These are phyloP conservation scores for Salvia splendens DNA, from an alignment of 257 asterid species.

Conservation along the genomic window DNA sequence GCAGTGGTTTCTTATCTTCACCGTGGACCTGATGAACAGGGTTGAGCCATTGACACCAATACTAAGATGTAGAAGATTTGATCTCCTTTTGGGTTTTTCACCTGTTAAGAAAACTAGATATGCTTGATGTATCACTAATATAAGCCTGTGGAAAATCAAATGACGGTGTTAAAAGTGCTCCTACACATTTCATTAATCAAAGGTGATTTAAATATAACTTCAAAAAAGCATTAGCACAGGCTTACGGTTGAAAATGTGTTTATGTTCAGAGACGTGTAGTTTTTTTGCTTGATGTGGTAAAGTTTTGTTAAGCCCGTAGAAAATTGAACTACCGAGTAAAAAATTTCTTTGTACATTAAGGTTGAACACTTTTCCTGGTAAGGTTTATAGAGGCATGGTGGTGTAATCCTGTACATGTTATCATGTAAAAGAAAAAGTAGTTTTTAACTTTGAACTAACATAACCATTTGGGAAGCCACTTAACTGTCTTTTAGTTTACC, in stretches of 20 bases:
- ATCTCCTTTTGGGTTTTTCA: slow-evolving; percentile 21
- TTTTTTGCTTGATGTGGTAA: slow-evolving; percentile 6
- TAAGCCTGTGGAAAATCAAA: slow-evolving; percentile 12
- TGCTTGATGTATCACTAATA: slow-evolving; percentile 1
- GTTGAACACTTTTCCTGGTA: slow-evolving; percentile 15
- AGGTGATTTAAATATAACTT: not conserved
- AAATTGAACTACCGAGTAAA: not conserved
- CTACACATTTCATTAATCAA: slow-evolving; percentile 7
- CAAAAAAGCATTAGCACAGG: not conserved
- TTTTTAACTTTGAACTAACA: not conserved
- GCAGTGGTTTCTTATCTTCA: not conserved
- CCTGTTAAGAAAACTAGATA: not conserved
- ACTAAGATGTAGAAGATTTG: not conserved
- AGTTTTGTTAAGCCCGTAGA: not conserved
- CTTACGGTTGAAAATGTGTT: not conserved
- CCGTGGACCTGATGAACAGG: not conserved
- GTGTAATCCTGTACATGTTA: slow-evolving; percentile 7
- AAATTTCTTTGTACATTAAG: not conserved
- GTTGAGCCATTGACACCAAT: slow-evolving; percentile 3
- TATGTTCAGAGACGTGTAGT: not conserved
- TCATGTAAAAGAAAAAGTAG: slow-evolving; percentile 1
- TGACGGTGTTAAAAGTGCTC: slow-evolving; percentile 12
- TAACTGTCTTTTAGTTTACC: slow-evolving; percentile 22
- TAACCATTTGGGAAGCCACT: slow-evolving; percentile 1
- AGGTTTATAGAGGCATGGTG: slow-evolving; percentile 10